Evolutionary conservation across 1,284 basidiomycete genomes (phyloP), one percentile per base, ranked within the genome.

Genomic region (Fomes fomentarius): DNA sequence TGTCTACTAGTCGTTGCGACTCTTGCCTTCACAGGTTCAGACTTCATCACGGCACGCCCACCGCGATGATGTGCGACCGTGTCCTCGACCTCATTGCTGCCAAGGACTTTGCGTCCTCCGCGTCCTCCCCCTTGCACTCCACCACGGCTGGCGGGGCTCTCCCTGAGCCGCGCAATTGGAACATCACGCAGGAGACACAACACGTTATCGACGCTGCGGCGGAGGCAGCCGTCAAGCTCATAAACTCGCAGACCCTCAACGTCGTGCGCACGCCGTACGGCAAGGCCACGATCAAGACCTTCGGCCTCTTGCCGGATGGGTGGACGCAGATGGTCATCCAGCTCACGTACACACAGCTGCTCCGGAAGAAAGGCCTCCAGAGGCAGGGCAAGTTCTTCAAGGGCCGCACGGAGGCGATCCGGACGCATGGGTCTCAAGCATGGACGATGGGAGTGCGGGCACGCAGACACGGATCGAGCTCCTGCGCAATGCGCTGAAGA

Each of bases 291-390:
- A 91, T 96, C 76, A 96, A 96, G 78, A 74, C 79, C 47, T 93
- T 91, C 66, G 87, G 89, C 43, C 84, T 91, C 22, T 90, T 89
- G 19, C 94, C 94, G 1, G 94, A 96, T 67, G 90, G 89, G n/a
- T 96, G 93, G 93, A 85, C 89, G 26, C 94, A 96, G 75, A 88
- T 96, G 83, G 74, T 91, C 61, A 79, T 96, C 54, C 94, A 96
- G 71, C 76, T 96, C 43, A 94, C 93, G 5, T 94, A 93, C 69
- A 82, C 77, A 57, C 81, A 91, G 8, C 77, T 94, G 47, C 72
- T 87, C 33, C 76, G 57, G 19, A 50, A 64, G 2, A 56, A 61
- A 4, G 67, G 76, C 15, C 63, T 77, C 61, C 71, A 68, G 52
- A 67, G 70, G 24, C 79, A 70, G 17, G 80, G 87, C 25, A 82